phyloP scores from a whole-genome alignment of 345 rosid genomes.

The Eutrema japonicum region DNA sequence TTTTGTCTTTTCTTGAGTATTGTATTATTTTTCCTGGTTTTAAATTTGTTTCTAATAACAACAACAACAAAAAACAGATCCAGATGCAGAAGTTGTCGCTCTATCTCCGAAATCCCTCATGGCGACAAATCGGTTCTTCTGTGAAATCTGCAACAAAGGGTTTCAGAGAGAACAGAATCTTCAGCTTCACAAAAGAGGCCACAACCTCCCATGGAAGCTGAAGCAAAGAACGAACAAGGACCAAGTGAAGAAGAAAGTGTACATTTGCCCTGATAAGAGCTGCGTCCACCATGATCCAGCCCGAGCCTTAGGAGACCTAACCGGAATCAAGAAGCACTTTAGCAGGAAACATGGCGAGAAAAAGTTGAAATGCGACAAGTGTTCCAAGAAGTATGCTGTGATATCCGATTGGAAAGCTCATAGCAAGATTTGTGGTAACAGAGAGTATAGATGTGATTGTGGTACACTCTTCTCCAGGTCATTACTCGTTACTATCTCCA shows the following conservation, averaged over 20 bases:
- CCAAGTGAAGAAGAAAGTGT: constrained; percentile 64
- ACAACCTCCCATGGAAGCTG: constrained; percentile 82
- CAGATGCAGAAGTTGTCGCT: constrained; percentile 88
- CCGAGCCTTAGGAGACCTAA: constrained; percentile 76
- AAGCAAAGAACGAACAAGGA: constrained; percentile 65
- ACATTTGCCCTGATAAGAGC: constrained; percentile 68
- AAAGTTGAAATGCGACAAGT: constrained; percentile 86
- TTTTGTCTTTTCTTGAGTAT: neutral
- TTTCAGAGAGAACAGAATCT: constrained; percentile 83
- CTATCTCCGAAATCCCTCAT: constrained; percentile 74
- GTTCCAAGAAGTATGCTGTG: constrained; percentile 86
- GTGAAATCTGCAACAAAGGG: constrained; percentile 84
- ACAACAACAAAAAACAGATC: constrained; percentile 50
- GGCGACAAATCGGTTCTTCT: constrained; percentile 75
- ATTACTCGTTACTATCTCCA: neutral
- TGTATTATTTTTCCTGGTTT: neutral
- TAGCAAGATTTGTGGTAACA: constrained; percentile 84
- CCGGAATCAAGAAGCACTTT: constrained; percentile 80
- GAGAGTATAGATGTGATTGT: constrained; percentile 87
- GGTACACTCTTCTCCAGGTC: constrained; percentile 92
- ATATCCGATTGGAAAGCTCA: constrained; percentile 97
- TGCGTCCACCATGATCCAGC: constrained; percentile 77
- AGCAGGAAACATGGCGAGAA: constrained; percentile 81
- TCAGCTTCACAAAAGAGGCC: constrained; percentile 82
- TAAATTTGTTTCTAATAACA: constrained; percentile 12